Evolutionary conservation across 768 basidiomycete genomes (phyloP).

Genomic region (Peribolospora baueri): DNA sequence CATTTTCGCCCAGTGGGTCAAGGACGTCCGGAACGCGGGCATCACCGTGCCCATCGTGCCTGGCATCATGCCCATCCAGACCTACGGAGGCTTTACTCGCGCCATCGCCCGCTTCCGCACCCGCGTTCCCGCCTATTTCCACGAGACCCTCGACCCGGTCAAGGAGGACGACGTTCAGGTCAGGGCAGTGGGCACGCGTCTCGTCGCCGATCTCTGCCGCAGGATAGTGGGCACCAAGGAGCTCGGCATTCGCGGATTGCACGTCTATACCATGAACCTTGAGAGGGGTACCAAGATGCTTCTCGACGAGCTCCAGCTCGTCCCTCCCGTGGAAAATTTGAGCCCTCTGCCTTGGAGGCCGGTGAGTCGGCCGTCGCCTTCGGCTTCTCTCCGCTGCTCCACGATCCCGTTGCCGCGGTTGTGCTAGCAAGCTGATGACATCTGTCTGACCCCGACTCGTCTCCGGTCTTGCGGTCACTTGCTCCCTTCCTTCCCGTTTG

Average conservation of each 20-base stretch:
- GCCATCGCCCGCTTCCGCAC: conserved; percentile 69
- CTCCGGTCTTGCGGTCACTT: neutral
- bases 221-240: conserved; percentile 46
- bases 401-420: too few species aligned
- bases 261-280: conserved; percentile 93
- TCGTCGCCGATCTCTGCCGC: conserved; percentile 84
- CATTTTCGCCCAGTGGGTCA: conserved; percentile 78
- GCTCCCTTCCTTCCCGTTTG: conserved; percentile 3
- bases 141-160: conserved; percentile 44
- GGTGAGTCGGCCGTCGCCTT: conserved; percentile 23
- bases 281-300: conserved; percentile 90
- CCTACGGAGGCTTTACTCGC: conserved; percentile 72
- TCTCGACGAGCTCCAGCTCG: conserved; percentile 68
- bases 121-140: conserved; percentile 42
- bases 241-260: conserved; percentile 65
- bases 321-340: conserved; percentile 66
- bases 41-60: conserved; percentile 78
- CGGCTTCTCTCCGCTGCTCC: neutral
- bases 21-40: conserved; percentile 30
- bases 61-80: conserved; percentile 94
- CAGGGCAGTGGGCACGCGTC: conserved; percentile 82
- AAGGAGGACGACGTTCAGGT: conserved; percentile 79
- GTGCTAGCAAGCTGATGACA: too few species aligned
- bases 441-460: too few species aligned
- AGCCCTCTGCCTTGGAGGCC: conserved; percentile 96